These are phyloP conservation scores for Pharus latifolius DNA, from an alignment of 176 grass and related monocot genomes.

Conservation along the genomic window DNA sequence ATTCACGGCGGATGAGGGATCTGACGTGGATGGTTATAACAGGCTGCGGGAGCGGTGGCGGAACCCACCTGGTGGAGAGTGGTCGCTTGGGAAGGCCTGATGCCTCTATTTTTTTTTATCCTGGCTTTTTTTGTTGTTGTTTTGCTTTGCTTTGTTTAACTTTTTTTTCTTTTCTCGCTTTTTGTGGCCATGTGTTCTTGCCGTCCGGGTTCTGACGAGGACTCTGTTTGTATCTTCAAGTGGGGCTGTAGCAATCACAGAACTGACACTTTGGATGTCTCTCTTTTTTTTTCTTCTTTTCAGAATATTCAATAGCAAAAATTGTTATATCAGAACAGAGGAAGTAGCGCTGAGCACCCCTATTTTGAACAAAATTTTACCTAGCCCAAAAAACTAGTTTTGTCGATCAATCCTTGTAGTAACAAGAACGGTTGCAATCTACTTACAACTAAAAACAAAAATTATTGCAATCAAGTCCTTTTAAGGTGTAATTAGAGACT, in stretches of 20 bases:
- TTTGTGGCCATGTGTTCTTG: background rate
- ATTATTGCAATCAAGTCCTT: too few relatives aligned
- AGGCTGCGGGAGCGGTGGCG: background rate
- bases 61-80: background rate
- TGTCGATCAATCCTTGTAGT: too few relatives aligned
- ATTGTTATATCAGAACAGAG: too few relatives aligned
- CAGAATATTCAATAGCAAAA: too few relatives aligned
- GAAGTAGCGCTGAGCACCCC: too few relatives aligned
- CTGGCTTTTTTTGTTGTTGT: background rate
- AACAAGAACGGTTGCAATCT: too few relatives aligned
- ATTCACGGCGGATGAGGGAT: constrained; percentile 28
- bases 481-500: too few relatives aligned
- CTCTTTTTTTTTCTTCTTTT: too few relatives aligned
- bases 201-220: background rate
- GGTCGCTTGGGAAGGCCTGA: background rate
- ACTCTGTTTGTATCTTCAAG: background rate
- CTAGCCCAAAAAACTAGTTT: too few relatives aligned
- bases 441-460: too few relatives aligned
- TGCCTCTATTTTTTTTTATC: background rate
- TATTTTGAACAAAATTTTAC: too few relatives aligned
- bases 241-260: background rate
- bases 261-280: too few relatives aligned
- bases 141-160: background rate
- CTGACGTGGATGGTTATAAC: background rate
- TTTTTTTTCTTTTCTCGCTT: background rate